These are phyloP conservation scores for Tuber microsphaerosporum DNA, from an alignment of 495 filamentous ascomycete genomes.

Conservation along the genomic window DNA sequence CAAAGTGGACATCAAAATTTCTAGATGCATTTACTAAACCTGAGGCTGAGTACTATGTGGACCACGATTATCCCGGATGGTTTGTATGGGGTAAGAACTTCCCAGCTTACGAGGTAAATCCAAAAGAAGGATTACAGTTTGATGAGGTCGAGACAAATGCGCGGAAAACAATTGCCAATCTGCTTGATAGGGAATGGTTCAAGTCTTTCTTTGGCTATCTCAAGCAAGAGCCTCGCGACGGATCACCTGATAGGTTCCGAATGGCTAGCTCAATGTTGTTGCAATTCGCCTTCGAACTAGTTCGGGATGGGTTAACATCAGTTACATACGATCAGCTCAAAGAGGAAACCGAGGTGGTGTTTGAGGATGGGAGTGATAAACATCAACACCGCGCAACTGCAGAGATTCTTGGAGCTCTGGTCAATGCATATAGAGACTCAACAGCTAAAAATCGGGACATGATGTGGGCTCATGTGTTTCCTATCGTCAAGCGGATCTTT, in stretches of 20 bases:
- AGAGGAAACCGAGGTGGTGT: slow-evolving; percentile 63
- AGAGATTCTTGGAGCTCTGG: slow-evolving; percentile 81
- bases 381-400: slow-evolving; percentile 95
- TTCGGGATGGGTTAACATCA: slow-evolving; percentile 63
- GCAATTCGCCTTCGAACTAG: slow-evolving; percentile 78
- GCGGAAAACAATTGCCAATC: slow-evolving; percentile 70
- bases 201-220: slow-evolving; percentile 79
- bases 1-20: slow-evolving; percentile 68
- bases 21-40: slow-evolving; percentile 69
- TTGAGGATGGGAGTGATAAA: slow-evolving; percentile 89
- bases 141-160: slow-evolving; percentile 72
- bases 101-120: slow-evolving; percentile 64
- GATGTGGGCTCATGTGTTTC: slow-evolving; percentile 85
- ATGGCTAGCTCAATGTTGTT: slow-evolving; percentile 79
- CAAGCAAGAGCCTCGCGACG: slow-evolving; percentile 93
- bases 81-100: slow-evolving; percentile 88
- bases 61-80: slow-evolving; percentile 91
- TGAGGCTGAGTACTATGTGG: slow-evolving; percentile 72
- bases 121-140: slow-evolving; percentile 64
- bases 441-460: slow-evolving; percentile 60
- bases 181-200: slow-evolving; percentile 79
- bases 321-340: slow-evolving; percentile 84
- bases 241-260: slow-evolving; percentile 74
- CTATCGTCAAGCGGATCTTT: slow-evolving; percentile 78
- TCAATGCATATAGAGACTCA: slow-evolving; percentile 63